Base-by-base conservation (phyloP, 306 rosid species). In the Crataegus laevigata region DNA sequence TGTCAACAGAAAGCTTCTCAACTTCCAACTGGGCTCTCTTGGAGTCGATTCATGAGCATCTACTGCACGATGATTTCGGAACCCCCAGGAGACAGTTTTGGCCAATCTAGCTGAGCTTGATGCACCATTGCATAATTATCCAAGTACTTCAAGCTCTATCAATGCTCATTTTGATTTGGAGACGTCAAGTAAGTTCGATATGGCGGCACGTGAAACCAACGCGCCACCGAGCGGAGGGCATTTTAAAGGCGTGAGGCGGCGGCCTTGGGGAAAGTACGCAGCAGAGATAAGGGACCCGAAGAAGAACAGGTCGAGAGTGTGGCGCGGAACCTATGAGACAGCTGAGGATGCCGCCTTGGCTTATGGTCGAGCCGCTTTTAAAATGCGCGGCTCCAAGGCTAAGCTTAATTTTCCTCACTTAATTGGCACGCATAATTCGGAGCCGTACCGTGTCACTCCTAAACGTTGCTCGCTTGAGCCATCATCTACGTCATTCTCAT, bases 191-290 rank as follows among this genome's bases (percentile, higher is more conserved):
- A 12, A 52, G 6, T 17, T 21, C 19, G 25, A 11, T 1, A 0
- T 24, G 42, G 29, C 58, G 68, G 57, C 29, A 40, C 68, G 36
- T 60, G 72, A 2, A 15, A 2, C 15, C 4, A 30, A 59, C 11
- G 70, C 29, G 58, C 51, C 75, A 54, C 72, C 26, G 0, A 5
- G 19, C 4, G 60, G 68, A 69, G 68, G n/a, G 55, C 82, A 58
- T 5, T 88, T 58, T 55, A 40, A 80, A 47, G 90, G 90, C 11
- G 90, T 84, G 69, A 72, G 90, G 74, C 81, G 87, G 11, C 75
- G 90, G 81, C 87, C 87, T 0, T 84, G 87, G 93, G 93, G 93
- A 1, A 86, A 84, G 79, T 86, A 80, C 24, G 87, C 89, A 0
- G 90, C 90, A 0, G 90, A 89, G 78, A 81, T 81, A 28, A 66